Percentiles rank a stretch among this genome's conserved stretches.
phyloP scores from a whole-genome alignment of 805 yeast species.

The Teunomyces funiuensis region DNA sequence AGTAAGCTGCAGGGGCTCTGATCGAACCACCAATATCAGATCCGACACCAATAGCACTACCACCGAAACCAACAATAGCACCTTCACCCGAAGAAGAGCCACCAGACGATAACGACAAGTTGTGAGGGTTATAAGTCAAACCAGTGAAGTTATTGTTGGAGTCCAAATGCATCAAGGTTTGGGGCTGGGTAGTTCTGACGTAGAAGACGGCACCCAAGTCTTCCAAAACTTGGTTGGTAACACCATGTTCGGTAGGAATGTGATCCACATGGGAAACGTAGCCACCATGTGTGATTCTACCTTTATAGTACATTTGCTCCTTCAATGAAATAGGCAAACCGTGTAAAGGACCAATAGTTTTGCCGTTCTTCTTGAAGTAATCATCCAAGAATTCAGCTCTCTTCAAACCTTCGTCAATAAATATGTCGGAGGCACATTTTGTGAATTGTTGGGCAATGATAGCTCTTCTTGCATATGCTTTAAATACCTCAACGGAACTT shows the following conservation, averaged over 20 bases:
- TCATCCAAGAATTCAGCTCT: constrained; percentile 58
- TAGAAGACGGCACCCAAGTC: constrained; percentile 57
- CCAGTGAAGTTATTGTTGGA: constrained; percentile 62
- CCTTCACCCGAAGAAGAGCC: constrained; percentile 81
- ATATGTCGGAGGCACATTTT: constrained; percentile 59
- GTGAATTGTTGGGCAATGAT: constrained; percentile 63
- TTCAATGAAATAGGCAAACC: constrained; percentile 67
- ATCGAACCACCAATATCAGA: constrained; percentile 75
- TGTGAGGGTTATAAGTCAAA: constrained; percentile 57
- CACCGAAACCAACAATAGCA: constrained; percentile 57
- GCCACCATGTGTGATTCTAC: constrained; percentile 58
- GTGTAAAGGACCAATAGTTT: constrained; percentile 59
- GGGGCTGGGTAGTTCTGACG: constrained; percentile 69
- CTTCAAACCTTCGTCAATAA: constrained; percentile 58
- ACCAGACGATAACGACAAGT: constrained; percentile 59
- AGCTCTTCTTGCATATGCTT: constrained; percentile 66
- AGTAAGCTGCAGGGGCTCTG: constrained; percentile 65
- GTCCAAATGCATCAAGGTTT: constrained; percentile 67
- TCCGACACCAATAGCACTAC: constrained; percentile 63
- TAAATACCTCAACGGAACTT: constrained; percentile 51
- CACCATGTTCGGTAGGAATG: constrained; percentile 47
- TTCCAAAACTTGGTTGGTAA: constrained; percentile 46
- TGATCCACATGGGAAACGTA: constrained; percentile 54
- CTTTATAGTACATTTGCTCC: constrained; percentile 59
- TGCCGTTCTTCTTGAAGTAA: constrained; percentile 47